These are phyloP conservation scores for Vigna trinervia DNA, from an alignment of 306 rosid genomes.

Conservation along the genomic window DNA sequence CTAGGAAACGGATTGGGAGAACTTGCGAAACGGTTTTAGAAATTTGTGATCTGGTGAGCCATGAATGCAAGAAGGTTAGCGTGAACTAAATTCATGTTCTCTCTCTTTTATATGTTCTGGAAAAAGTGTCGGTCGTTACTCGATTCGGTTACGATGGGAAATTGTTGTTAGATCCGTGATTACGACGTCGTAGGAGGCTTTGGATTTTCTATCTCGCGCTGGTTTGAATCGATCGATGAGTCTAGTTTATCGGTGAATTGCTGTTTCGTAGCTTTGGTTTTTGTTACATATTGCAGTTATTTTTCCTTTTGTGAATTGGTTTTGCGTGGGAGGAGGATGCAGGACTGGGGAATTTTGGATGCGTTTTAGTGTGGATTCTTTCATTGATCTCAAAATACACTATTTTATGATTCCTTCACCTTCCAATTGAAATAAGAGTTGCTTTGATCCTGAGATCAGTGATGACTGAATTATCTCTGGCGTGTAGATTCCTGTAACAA, in stretches of 20 bases:
- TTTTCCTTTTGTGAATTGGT: not conserved
- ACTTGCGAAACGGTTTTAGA: not conserved
- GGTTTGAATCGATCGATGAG: slow-evolving; percentile 1
- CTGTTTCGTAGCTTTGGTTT: slow-evolving; percentile 7
- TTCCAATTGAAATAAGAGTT: slow-evolving; percentile 23
- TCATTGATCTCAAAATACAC: slow-evolving; percentile 3
- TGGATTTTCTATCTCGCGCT: slow-evolving; percentile 10
- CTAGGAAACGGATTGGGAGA: slow-evolving; percentile 15
- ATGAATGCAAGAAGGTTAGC: slow-evolving; percentile 55
- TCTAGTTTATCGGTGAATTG: slow-evolving; percentile 25
- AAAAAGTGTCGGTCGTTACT: slow-evolving; percentile 17
- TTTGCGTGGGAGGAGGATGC: slow-evolving; percentile 9
- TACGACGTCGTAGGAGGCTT: not conserved
- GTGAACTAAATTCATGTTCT: not conserved
- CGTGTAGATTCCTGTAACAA: slow-evolving; percentile 22
- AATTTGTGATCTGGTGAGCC: slow-evolving; percentile 37
- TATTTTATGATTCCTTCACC: slow-evolving; percentile 3
- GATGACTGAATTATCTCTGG: slow-evolving; percentile 7
- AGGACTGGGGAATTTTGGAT: slow-evolving; percentile 10
- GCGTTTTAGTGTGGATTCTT: not conserved
- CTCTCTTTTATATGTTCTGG: not conserved
- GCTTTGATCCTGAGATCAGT: not conserved
- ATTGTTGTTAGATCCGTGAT: slow-evolving; percentile 38
- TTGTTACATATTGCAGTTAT: not conserved
- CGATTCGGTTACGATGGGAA: not conserved